These are phyloP conservation scores for Backusella psychrophila DNA, from an alignment of 192 early-diverging fungal species.

Conservation along the genomic window DNA sequence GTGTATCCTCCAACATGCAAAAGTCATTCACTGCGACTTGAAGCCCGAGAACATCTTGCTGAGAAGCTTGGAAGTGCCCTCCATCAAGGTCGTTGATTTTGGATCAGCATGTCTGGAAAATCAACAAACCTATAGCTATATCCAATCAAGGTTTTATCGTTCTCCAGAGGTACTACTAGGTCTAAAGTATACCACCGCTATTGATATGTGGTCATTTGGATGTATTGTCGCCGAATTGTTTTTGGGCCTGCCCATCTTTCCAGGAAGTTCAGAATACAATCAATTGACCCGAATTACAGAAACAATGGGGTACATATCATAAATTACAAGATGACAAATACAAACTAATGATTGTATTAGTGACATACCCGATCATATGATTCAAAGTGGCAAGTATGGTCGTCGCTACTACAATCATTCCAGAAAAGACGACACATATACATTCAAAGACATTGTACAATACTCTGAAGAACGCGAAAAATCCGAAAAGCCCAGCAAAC, in stretches of 20 bases:
- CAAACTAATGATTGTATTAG: background rate
- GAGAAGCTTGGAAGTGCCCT: slow-evolving; percentile 81
- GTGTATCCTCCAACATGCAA: slow-evolving; percentile 75
- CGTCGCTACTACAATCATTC: slow-evolving; percentile 78
- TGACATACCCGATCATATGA: background rate
- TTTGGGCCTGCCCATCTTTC: slow-evolving; percentile 93
- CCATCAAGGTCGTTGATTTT: slow-evolving; percentile 98
- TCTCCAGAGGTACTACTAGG: slow-evolving; percentile 95
- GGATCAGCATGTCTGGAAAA: slow-evolving; percentile 95
- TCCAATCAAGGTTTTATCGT: slow-evolving; percentile 97
- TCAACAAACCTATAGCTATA: slow-evolving; percentile 95
- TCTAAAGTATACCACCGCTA: slow-evolving; percentile 84
- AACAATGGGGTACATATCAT: slow-evolving; percentile 75
- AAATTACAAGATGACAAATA: too few species aligned
- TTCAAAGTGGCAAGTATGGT: slow-evolving; percentile 82
- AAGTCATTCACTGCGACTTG: slow-evolving; percentile 96
- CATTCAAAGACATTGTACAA: slow-evolving; percentile 8
- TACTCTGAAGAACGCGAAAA: slow-evolving; percentile 15
- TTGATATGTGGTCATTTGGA: slow-evolving; percentile 99
- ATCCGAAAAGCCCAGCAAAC: slow-evolving; percentile 18
- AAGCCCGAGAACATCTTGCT: slow-evolving; percentile 98
- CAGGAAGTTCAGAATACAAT: slow-evolving; percentile 95
- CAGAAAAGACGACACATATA: slow-evolving; percentile 16
- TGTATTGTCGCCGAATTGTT: slow-evolving; percentile 98
- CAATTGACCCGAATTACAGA: slow-evolving; percentile 92